A percentile compares a stretch with the other conserved stretches of the same genome.
phyloP scores from a whole-genome alignment of 768 basidiomycete species.

The Mycena polygramma region DNA sequence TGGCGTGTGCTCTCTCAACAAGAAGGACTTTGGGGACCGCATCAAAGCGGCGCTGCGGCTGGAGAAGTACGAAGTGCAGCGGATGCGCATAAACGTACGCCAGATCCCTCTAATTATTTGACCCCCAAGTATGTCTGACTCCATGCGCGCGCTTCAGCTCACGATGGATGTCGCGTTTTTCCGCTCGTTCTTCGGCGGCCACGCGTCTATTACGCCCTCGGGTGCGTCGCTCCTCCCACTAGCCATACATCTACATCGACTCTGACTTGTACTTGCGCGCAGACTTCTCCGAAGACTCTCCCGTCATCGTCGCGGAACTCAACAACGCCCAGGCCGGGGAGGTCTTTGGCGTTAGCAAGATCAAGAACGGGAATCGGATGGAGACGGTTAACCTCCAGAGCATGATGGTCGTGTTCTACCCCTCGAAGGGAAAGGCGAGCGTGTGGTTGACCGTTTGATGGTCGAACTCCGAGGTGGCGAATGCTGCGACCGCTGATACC shows the following conservation, averaged over 20 bases:
- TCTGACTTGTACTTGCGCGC: background rate
- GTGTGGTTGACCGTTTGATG: conserved; percentile 27
- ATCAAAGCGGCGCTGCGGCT: conserved; percentile 32
- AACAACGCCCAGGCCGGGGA: conserved; percentile 34
- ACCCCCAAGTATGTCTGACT: background rate
- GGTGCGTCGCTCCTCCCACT: conserved; percentile 10
- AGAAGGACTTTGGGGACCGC: conserved; percentile 33
- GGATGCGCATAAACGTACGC: conserved; percentile 35
- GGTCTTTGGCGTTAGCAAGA: conserved; percentile 33
- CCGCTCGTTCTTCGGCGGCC: conserved; percentile 34
- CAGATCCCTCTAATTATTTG: background rate
- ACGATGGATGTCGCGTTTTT: conserved; percentile 37
- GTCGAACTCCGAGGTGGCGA: too few relatives aligned
- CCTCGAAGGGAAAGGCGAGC: conserved; percentile 24
- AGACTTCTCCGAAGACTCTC: conserved; percentile 22
- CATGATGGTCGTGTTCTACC: conserved; percentile 32
- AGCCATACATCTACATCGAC: background rate
- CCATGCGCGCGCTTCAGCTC: conserved; percentile 1
- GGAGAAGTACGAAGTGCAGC: conserved; percentile 36
- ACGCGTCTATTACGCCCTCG: conserved; percentile 27
- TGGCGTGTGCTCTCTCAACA: conserved; percentile 32
- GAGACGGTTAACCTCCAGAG: conserved; percentile 22
- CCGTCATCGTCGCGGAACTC: conserved; percentile 28
- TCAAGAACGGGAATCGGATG: conserved; percentile 34
- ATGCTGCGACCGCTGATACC: too few relatives aligned